Base-by-base conservation (phyloP, 2,329 filamentous ascomycete genomes). In the Calonectria henricotiae region DNA sequence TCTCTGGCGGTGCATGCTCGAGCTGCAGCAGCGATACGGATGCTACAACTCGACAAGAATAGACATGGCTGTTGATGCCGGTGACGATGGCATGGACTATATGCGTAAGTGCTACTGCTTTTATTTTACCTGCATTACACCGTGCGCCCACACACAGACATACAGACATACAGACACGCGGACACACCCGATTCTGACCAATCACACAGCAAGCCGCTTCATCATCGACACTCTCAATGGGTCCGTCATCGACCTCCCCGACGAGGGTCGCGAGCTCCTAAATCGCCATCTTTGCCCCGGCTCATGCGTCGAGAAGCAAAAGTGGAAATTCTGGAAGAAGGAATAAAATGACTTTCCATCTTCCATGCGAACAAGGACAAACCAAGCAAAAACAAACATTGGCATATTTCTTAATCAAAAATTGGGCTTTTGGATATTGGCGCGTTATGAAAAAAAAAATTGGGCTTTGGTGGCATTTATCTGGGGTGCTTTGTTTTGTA, bases 41-140 rank as follows among this genome's bases (percentile, higher is more conserved):
- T 87, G 86, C 78, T 87, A 87, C 72, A 86, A 84, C 32, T 87
- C 85, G 20, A 84, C 85, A 15, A 78, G 86, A 37, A 86, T 87
- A 75, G 84, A 85, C 60, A 80, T 86, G 47, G 86, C 86, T 0
- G 76, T 86, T 15, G 82, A 82, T 47, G 83, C 83, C 0, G 82
- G 83, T 25, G 82, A 85, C 5, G 76, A 81, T 9, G 83, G 80
- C 13, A 64, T 83, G 11, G 76, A 80, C 60, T 71, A 87, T 23
- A 85, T 86, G 81, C 86, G 86, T 87, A 79, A 78, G 85, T 83
- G 2, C 25, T 15, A 1, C 5, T 17, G 12, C 15, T 23, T 25
- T 15, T 13, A 15, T 12, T 43, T 37, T 1, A 11, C 11, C 15
- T 11, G 35, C 46, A 39, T 30, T 54, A 23, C 32, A 25, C 23